phyloP scores from a whole-genome alignment of 1,139 yeast species.

The Saccharomyces hybrid region DNA sequence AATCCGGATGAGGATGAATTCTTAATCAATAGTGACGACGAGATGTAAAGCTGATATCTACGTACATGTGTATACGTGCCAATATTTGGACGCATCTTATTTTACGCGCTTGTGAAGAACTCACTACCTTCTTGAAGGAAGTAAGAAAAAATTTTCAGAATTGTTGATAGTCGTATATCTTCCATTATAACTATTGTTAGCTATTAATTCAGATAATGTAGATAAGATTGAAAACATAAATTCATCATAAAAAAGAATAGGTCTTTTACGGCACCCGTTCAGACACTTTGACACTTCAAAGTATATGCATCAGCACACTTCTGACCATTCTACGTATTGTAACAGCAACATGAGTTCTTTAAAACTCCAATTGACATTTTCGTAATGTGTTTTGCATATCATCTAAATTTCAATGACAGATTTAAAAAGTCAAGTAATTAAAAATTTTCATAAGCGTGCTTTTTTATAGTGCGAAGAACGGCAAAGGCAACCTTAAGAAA shows the following conservation, averaged over 20 bases:
- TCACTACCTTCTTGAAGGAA: not conserved
- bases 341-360: not conserved
- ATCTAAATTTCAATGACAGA: not conserved
- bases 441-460: not conserved
- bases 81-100: not conserved
- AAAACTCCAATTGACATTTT: not conserved
- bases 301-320: not conserved
- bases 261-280: not conserved
- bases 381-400: not conserved
- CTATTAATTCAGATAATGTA: slow-evolving; percentile 31
- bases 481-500: not conserved
- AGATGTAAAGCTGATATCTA: slow-evolving; percentile 10
- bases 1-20: slow-evolving; percentile 26
- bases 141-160: not conserved
- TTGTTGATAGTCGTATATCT: slow-evolving; percentile 1
- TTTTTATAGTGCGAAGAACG: not conserved
- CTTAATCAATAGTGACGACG: slow-evolving; percentile 29
- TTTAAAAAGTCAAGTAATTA: not conserved
- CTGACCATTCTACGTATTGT: not conserved
- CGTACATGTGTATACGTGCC: not conserved
- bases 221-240: slow-evolving; percentile 25
- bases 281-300: slow-evolving; percentile 1
- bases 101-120: not conserved
- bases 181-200: slow-evolving; percentile 18
- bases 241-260: slow-evolving; percentile 19